Evolutionary conservation across 352 stramenopile species (phyloP).

Genomic region (Pythium scleroteichum): DNA sequence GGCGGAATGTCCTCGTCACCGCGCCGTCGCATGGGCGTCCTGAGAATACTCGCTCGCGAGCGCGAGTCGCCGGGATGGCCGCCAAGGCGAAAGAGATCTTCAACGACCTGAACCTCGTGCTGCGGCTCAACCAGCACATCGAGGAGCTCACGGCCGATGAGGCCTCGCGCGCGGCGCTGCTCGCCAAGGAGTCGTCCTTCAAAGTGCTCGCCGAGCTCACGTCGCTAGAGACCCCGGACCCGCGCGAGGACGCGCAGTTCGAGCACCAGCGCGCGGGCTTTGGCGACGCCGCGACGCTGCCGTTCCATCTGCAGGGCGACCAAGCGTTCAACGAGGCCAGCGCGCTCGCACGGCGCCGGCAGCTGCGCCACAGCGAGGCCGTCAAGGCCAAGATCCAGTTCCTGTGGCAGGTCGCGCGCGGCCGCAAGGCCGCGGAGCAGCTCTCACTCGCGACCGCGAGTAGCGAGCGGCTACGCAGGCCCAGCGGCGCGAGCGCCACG

Average conservation of each 20-base stretch:
- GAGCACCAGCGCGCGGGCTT: slow-evolving; percentile 60
- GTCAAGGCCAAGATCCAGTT: slow-evolving; percentile 55
- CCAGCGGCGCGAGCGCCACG: slow-evolving; percentile 14
- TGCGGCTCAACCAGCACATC: slow-evolving; percentile 73
- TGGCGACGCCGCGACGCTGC: slow-evolving; percentile 32
- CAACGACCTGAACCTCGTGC: slow-evolving; percentile 70
- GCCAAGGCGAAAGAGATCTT: slow-evolving; percentile 54
- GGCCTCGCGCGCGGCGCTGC: slow-evolving; percentile 22
- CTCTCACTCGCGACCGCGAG: slow-evolving; percentile 9
- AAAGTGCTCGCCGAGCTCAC: slow-evolving; percentile 70
- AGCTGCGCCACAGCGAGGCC: slow-evolving; percentile 47
- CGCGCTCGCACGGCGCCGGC: slow-evolving; percentile 51
- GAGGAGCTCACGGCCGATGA: slow-evolving; percentile 36
- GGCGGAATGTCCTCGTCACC: too few relatives aligned
- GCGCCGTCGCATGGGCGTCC: too few relatives aligned
- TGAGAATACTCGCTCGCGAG: not conserved
- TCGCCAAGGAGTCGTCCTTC: slow-evolving; percentile 58
- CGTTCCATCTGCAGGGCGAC: slow-evolving; percentile 79
- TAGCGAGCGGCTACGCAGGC: slow-evolving; percentile 8
- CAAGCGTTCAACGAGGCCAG: slow-evolving; percentile 63
- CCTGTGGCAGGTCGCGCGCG: slow-evolving; percentile 62
- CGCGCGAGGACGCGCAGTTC: slow-evolving; percentile 59
- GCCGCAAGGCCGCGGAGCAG: slow-evolving; percentile 34
- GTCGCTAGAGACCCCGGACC: slow-evolving; percentile 40
- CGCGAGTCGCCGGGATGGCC: slow-evolving; percentile 23